These are phyloP conservation scores for Geum urbanum DNA, from an alignment of 306 rosid species.

Conservation along the genomic window DNA sequence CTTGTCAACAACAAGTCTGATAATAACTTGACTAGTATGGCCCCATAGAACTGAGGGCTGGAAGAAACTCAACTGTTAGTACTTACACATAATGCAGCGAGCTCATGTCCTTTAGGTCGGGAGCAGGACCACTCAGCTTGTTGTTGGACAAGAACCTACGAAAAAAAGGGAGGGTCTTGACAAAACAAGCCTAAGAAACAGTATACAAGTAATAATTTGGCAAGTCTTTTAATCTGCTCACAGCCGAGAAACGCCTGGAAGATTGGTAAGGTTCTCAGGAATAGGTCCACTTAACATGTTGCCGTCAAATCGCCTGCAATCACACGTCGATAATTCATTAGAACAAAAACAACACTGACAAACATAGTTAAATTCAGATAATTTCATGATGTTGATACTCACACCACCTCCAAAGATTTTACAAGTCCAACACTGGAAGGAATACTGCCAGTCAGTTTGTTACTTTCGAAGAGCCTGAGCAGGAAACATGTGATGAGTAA, in stretches of 20 bases:
- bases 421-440: constrained; percentile 60
- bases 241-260: constrained; percentile 36
- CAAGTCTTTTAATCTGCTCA: constrained; percentile 28
- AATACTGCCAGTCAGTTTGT: constrained; percentile 45
- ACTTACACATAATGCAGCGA: constrained; percentile 48
- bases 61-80: neutral
- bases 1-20: neutral
- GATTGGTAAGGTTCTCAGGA: constrained; percentile 48
- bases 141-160: constrained; percentile 60
- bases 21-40: neutral
- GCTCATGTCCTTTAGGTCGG: constrained; percentile 47
- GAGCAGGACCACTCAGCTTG: constrained; percentile 47
- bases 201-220: neutral
- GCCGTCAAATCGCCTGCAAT: constrained; percentile 50
- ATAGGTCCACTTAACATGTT: constrained; percentile 39
- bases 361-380: neutral
- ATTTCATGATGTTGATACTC: constrained; percentile 34
- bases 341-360: neutral
- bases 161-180: constrained; percentile 11
- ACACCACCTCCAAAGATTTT: constrained; percentile 47
- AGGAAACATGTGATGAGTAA: neutral
- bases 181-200: neutral
- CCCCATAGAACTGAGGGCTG: neutral
- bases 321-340: neutral
- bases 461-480: constrained; percentile 34